Evolutionary conservation across 352 stramenopile genomes (phyloP), one percentile per base, ranked within the genome.

Genomic region (Phytophthora tubulina): DNA sequence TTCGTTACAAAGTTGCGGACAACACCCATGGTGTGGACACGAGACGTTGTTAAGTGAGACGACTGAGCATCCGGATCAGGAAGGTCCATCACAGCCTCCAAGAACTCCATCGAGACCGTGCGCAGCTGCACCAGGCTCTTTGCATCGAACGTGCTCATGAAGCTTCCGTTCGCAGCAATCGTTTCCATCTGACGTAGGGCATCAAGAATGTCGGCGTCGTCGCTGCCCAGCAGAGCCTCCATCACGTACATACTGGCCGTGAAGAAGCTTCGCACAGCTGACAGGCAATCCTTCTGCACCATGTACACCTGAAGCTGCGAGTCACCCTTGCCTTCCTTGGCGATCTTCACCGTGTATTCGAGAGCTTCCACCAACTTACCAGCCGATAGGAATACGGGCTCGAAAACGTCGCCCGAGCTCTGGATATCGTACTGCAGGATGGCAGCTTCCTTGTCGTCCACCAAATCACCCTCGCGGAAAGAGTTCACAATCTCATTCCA

Each of bases 401-500:
- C 85, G 44, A 93, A 93, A 6, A 94, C 86, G 44, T 93, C 85
- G 14, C 86, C 86, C 0, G 75, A 84, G 63, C 80, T 86, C 51
- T 86, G 82, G 35, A 94, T 91, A 54, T 93, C 86, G 67, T 91
- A 92, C 53, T 91, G 82, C 51, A 92, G 44, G 49, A 92, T 91
- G 3, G 81, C 80, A 10, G 85, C 85, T 58, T 93, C 85, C 63
- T 91, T 93, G 62, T 93, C 85, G 62, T 93, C 85, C 2, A 93
- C 73, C 31, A 93, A 61, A 32, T 93, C 85, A 38, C 83, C 84
- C 72, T 91, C 83, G 15, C 85, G 83, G 74, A 91, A 93, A 41
- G 83, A 91, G 67, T 93, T 93, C 9, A 93, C 85, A 15, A 91
- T 87, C 53, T 93, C 85, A 63, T 93, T 93, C 85, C 85, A 93